A percentile compares a stretch with the other conserved stretches of the same genome.
These are phyloP conservation scores for Candida tammaniensis DNA, from an alignment of 805 yeast genomes.

Conservation along the genomic window DNA sequence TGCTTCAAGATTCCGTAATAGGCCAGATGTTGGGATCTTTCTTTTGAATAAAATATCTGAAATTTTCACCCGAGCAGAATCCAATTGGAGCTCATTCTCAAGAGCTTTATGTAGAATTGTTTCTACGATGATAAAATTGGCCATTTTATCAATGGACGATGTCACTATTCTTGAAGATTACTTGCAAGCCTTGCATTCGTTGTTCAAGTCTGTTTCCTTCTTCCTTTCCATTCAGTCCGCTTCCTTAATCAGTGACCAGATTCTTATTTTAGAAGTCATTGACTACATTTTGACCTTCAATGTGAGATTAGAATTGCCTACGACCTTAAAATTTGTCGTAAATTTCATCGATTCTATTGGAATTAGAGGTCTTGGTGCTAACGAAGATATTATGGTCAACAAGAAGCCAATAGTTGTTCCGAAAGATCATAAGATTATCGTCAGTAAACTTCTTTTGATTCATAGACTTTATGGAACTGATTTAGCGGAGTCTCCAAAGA, in stretches of 20 bases:
- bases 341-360: conserved; percentile 54
- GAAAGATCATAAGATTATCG: conserved; percentile 54
- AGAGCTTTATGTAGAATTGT: conserved; percentile 63
- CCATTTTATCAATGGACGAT: conserved; percentile 23
- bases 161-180: conserved; percentile 20
- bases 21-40: conserved; percentile 52
- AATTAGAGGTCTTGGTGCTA: conserved; percentile 51
- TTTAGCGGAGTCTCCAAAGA: conserved; percentile 22
- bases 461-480: conserved; percentile 50
- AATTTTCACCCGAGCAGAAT: conserved; percentile 46
- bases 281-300: conserved; percentile 53
- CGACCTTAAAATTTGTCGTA: conserved; percentile 40
- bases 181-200: conserved; percentile 30
- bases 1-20: conserved; percentile 27
- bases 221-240: conserved; percentile 50
- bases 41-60: conserved; percentile 46
- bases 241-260: conserved; percentile 57
- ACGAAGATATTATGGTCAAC: conserved; percentile 27
- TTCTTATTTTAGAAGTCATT: conserved; percentile 56
- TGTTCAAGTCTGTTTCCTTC: conserved; percentile 35
- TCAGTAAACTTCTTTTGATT: conserved; percentile 58
- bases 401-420: conserved; percentile 20
- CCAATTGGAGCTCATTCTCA: conserved; percentile 61
- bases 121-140: conserved; percentile 46
- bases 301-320: conserved; percentile 34